A percentile compares a stretch with the other conserved stretches of the same genome.
Conservation (phyloP, 768 basidiomycete species). For the Termitomyces sp. region DNA sequence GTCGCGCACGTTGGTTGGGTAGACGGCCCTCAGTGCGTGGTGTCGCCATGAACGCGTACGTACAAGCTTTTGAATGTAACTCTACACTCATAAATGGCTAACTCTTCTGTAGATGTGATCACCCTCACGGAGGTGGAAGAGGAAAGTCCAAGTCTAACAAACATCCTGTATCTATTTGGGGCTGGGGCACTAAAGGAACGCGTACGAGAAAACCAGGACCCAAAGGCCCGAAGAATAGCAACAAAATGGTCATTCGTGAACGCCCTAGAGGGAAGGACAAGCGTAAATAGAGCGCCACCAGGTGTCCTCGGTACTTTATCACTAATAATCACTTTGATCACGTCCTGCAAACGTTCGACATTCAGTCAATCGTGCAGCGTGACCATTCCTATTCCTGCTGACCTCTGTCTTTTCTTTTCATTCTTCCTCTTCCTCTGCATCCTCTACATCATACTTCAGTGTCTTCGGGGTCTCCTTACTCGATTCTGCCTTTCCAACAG, state of each 20-base stretch:
- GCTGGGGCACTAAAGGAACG: conserved; percentile 88
- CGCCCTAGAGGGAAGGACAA: conserved; percentile 68
- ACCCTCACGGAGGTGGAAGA: conserved; percentile 97
- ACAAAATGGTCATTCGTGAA: conserved; percentile 82
- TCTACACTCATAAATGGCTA: background rate
- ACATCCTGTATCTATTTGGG: conserved; percentile 88
- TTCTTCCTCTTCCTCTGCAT: conserved; percentile 43
- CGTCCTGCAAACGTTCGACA: background rate
- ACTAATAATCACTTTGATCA: conserved; percentile 3
- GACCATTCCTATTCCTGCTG: background rate
- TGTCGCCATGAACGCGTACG: conserved; percentile 95
- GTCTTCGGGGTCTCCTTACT: conserved; percentile 49
- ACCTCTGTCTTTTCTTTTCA: conserved; percentile 26
- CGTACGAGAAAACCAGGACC: conserved; percentile 91
- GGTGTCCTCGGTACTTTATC: conserved; percentile 8
- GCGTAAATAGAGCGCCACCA: conserved; percentile 29
- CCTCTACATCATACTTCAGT: conserved; percentile 32
- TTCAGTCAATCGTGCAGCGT: background rate
- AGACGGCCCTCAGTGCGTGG: conserved; percentile 82
- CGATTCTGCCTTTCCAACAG: conserved; percentile 59
- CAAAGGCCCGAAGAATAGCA: conserved; percentile 84
- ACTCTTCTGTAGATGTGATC: conserved; percentile 55
- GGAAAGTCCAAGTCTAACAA: conserved; percentile 97
- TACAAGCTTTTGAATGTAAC: conserved; percentile 14
- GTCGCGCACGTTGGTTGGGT: conserved; percentile 83